Base-by-base conservation (phyloP, 2,329 filamentous ascomycete species). In the Cladophialophora yegresii region DNA sequence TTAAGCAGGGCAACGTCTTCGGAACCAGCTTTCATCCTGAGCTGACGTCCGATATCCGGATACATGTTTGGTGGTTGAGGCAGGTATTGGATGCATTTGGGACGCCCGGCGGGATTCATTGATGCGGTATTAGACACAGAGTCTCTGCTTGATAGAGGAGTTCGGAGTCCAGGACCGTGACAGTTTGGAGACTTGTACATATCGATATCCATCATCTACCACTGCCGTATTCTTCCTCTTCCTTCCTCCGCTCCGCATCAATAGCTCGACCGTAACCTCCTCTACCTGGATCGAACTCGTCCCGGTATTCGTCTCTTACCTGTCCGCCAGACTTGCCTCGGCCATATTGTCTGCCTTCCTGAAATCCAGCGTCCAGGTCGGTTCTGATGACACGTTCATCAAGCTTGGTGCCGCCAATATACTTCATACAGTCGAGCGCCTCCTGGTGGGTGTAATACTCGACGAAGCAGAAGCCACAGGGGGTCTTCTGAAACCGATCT, bases 371-470 rank as follows among this genome's bases (percentile, higher is more conserved):
- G 75, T 99, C 95, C 55, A 98, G 79, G 80, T 99, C 95, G 26
- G 93, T 96, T 65, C 95, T 85, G 75, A 99, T 97, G 75, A 99
- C 89, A 72, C 95, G 88, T 83, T 99, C 95, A 77, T 99, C 95
- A 53, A 99, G 85, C 82, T 99, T 99, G 40, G 95, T 99, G 63
- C 95, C 95, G 62, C 95, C 95, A 73, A 99, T 89, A 77, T 98
- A 99, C 80, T 98, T 99, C 88, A 99, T 89, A 79, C 93, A 98
- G 77, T 99, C 95, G 56, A 99, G 84, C 8, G 95, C 95, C 77
- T 99, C 95, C 75, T 96, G 89, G 77, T 98, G 95, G 32, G 89
- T 97, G 82, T 97, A 98, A 81, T 99, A 99, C 80, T 99, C 95
- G 74, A 99, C 95, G 75, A 99, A 99, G 83, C 95, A 99, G 83